These are phyloP conservation scores for Dichotomocladium elegans DNA, from an alignment of 371 early-diverging fungal species.

Conservation along the genomic window DNA sequence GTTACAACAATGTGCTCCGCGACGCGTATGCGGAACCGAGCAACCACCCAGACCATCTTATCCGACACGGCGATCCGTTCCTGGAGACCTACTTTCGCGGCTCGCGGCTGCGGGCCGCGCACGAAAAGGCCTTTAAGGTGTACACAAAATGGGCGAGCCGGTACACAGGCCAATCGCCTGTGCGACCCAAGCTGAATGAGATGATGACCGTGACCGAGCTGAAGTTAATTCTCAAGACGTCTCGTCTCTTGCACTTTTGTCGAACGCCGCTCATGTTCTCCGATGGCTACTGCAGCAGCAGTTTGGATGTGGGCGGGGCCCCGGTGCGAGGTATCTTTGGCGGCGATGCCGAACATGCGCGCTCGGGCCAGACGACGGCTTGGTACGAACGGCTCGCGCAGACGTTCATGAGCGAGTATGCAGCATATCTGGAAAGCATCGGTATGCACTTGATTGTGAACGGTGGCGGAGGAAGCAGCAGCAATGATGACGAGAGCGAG, in stretches of 20 bases:
- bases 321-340: constrained; percentile 1
- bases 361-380: constrained; percentile 12
- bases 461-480: constrained; percentile 19
- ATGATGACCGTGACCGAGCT: constrained; percentile 55
- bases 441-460: constrained; percentile 65
- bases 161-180: constrained; percentile 17
- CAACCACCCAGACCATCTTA: constrained; percentile 42
- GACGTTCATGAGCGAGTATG: constrained; percentile 62
- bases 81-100: constrained; percentile 49
- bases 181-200: constrained; percentile 26
- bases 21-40: constrained; percentile 41
- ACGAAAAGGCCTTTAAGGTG: constrained; percentile 61
- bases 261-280: constrained; percentile 62
- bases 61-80: constrained; percentile 58
- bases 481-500: constrained; percentile 20
- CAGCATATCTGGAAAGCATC: constrained; percentile 60
- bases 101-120: constrained; percentile 54
- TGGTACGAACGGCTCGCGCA: constrained; percentile 63
- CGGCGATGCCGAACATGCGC: not conserved
- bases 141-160: constrained; percentile 67
- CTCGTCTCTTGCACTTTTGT: constrained; percentile 63
- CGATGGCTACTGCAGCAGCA: constrained; percentile 14
- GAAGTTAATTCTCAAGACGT: constrained; percentile 56
- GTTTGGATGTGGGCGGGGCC: constrained; percentile 4
- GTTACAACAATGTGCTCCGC: constrained; percentile 45